These are phyloP conservation scores for Rhodomyrtus tomentosa DNA, from an alignment of 345 rosid genomes.

Conservation along the genomic window DNA sequence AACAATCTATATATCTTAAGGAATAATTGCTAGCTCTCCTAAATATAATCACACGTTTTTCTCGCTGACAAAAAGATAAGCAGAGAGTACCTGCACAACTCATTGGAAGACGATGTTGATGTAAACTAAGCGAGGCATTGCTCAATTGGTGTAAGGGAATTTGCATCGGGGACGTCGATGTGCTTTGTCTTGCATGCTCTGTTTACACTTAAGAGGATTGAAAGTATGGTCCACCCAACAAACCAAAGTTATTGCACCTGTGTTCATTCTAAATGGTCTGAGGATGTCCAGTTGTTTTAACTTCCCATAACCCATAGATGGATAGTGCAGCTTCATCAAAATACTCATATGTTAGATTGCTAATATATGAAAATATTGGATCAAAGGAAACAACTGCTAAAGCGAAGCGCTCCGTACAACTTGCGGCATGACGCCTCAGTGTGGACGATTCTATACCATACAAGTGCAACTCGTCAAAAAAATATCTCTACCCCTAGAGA, in stretches of 20 bases:
- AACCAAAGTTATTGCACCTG: not conserved
- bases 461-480: not conserved
- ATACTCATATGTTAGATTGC: not conserved
- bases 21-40: not conserved
- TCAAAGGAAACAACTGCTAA: not conserved
- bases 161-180: not conserved
- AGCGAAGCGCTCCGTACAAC: not conserved
- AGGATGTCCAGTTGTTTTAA: not conserved
- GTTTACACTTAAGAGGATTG: not conserved
- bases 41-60: not conserved
- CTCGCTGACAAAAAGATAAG: not conserved
- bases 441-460: not conserved
- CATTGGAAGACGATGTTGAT: not conserved
- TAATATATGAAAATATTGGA: not conserved
- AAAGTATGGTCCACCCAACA: not conserved
- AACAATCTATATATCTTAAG: not conserved
- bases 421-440: not conserved
- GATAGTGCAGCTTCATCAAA: not conserved
- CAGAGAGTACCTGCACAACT: not conserved
- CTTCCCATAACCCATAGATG: not conserved
- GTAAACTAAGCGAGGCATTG: not conserved
- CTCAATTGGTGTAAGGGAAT: not conserved
- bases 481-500: not conserved
- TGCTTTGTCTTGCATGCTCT: not conserved
- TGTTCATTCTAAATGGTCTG: not conserved